Conservation (phyloP, 2,329 filamentous ascomycete species). For the Berkeleyomyces rouxiae region DNA sequence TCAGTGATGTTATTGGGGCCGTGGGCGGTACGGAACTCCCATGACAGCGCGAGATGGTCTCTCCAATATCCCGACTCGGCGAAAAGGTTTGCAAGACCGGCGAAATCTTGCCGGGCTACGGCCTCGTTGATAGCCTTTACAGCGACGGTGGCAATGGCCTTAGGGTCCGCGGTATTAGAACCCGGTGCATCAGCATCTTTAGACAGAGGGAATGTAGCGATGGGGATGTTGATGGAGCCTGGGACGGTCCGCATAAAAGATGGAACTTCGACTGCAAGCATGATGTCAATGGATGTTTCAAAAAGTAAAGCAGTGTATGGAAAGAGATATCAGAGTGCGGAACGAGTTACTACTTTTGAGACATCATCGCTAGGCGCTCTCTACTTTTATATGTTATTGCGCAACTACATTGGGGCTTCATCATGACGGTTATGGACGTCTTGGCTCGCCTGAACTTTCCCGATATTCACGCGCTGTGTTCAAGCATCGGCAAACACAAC, state of each 20-base stretch:
- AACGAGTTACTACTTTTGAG: neutral
- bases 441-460: neutral
- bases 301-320: neutral
- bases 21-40: constrained; percentile 37
- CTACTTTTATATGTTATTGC: neutral
- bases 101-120: constrained; percentile 23
- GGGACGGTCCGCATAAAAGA: constrained; percentile 22
- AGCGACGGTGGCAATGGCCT: constrained; percentile 24
- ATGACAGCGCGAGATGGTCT: constrained; percentile 39
- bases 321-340: neutral
- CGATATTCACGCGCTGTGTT: too few species aligned
- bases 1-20: constrained; percentile 24
- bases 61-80: constrained; percentile 35
- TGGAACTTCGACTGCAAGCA: constrained; percentile 13
- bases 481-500: too few species aligned
- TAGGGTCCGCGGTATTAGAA: constrained; percentile 16
- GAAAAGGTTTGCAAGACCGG: constrained; percentile 25
- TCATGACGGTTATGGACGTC: neutral
- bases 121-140: constrained; percentile 26
- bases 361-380: neutral
- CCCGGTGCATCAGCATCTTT: neutral
- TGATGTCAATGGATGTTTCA: neutral
- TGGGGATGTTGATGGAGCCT: constrained; percentile 37
- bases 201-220: constrained; percentile 23
- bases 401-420: neutral